A percentile compares a stretch with the other conserved stretches of the same genome.
Conservation (phyloP, 352 stramenopile species). For the Phytophthora pistaciae region DNA sequence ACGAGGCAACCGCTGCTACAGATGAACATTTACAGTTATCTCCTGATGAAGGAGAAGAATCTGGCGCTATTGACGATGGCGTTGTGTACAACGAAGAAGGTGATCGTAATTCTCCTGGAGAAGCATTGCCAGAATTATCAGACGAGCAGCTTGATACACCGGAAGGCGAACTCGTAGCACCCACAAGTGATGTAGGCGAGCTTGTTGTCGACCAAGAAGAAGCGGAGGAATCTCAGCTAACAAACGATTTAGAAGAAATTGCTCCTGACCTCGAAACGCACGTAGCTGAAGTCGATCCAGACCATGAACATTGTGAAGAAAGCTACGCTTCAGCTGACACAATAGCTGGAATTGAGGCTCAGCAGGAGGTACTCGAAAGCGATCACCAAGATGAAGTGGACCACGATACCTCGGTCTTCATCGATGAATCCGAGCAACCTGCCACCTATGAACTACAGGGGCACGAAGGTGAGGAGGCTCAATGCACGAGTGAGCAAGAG, state of each 20-base stretch:
- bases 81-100: not conserved
- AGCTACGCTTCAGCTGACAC: not conserved
- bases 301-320: not conserved
- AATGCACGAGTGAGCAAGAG: not conserved
- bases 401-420: not conserved
- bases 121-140: not conserved
- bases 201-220: constrained; percentile 2
- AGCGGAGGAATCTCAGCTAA: not conserved
- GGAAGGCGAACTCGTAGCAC: not conserved
- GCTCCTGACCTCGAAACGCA: not conserved
- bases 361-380: not conserved
- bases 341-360: constrained; percentile 1
- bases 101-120: not conserved
- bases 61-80: not conserved
- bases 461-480: not conserved
- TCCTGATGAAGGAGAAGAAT: not conserved
- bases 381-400: constrained; percentile 7
- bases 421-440: constrained; percentile 1
- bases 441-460: constrained; percentile 2
- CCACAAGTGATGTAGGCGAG: not conserved
- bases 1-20: not conserved
- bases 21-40: not conserved
- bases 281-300: not conserved
- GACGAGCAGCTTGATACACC: not conserved
- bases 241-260: not conserved